Evolutionary conservation across 75 land plant genomes (phyloP), one percentile per base, ranked within the genome.

Genomic region (Cupressus sempervirens): DNA sequence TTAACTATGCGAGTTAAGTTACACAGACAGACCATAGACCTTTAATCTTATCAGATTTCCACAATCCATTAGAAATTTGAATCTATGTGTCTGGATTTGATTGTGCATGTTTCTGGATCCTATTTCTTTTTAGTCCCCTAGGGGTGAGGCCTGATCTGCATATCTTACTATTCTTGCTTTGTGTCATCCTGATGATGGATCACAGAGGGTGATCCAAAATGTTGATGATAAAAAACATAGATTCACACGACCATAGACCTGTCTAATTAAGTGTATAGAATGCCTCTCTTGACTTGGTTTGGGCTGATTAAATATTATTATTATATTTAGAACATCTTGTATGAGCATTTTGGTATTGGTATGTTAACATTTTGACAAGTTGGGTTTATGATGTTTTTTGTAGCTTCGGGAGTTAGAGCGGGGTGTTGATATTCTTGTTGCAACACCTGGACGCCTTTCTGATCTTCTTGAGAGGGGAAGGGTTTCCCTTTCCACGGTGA

Each of bases 401-500:
- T 77, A 93, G 92, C 45, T 93, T 16, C 87, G 91, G 11, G 90
- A 91, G 74, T 74, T 92, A 73, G 92, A 91, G 73, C 90, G 83
- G 43, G 95, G 95, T 76, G 95, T 93, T 43, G 94, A 92, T 72
- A 93, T 93, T 53, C 65, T 93, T 56, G 94, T 93, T 46, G 94
- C 93, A 4, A 93, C 94, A 41, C 94, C 94, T 83, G 94, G 94
- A 38, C 89, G 93, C 0, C 86, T 93, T 32, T 85, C 85, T 1
- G 93, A 93, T 88, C 89, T 93, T 84, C 72, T 93, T 41, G 93
- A 93, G 82, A 88, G 93, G 79, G 89, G 82, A 20, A 86, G 87
- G 52, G 89, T 93, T 76, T 90, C 93, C 13, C 87, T 93, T 7
- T 86, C 82, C 11, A 83, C 65, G 87, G 86, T 93, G 11, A 86